Evolutionary conservation across 208 protist species (phyloP).

Genomic region (Leishmania gerbilli): DNA sequence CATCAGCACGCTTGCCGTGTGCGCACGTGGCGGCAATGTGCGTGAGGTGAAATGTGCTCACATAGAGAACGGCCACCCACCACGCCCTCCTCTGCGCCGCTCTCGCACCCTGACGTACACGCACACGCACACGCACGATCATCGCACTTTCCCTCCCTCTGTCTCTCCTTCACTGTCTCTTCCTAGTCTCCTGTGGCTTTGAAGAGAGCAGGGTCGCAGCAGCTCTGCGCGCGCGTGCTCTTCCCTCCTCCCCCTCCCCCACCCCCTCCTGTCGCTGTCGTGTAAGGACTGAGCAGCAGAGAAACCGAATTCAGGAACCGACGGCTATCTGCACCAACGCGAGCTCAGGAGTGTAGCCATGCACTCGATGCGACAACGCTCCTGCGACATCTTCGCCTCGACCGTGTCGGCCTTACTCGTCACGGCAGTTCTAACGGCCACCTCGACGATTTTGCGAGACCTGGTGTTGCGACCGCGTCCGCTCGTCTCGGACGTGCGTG

Average conservation of each 20-base stretch:
- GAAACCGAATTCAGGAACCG: neutral
- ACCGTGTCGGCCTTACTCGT: constrained; percentile 35
- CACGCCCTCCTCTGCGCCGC: too few relatives aligned
- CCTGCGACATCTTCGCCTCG: constrained; percentile 39
- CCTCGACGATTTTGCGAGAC: constrained; percentile 40
- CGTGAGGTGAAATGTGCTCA: neutral
- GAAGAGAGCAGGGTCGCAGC: too few relatives aligned
- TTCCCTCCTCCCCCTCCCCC: neutral
- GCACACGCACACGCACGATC: neutral
- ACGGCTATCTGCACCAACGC: neutral
- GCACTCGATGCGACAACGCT: constrained; percentile 51
- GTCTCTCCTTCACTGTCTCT: neutral
- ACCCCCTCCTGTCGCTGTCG: neutral
- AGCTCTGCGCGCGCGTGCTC: too few relatives aligned
- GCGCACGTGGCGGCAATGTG: neutral
- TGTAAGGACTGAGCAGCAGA: neutral
- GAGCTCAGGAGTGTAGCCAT: constrained; percentile 19
- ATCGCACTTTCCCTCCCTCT: neutral
- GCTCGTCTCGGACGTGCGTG: constrained; percentile 30
- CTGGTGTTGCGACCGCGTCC: constrained; percentile 23
- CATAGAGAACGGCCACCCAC: neutral
- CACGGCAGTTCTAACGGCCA: constrained; percentile 36
- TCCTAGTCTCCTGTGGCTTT: too few relatives aligned
- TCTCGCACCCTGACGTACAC: too few relatives aligned
- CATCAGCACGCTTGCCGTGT: neutral